These are phyloP conservation scores for Nothophytophthora sp. DNA, from an alignment of 352 stramenopile species.

Conservation along the genomic window DNA sequence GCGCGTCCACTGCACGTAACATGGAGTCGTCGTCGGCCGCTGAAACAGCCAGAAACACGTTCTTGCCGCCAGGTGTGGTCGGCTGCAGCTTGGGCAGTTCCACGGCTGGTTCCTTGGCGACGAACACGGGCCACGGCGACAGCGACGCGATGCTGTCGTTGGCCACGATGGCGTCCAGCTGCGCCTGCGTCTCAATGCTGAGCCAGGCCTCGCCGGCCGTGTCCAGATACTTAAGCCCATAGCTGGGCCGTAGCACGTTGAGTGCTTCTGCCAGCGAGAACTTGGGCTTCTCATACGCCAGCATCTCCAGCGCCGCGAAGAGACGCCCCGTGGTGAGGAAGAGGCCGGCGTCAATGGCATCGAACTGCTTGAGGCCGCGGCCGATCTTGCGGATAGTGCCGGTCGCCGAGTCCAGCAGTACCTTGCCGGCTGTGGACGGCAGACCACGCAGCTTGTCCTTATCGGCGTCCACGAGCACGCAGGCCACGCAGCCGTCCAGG, in stretches of 20 bases:
- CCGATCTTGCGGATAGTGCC: conserved; percentile 69
- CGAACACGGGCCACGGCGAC: conserved; percentile 77
- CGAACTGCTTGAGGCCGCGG: conserved; percentile 66
- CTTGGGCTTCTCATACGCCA: conserved; percentile 84
- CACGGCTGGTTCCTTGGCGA: conserved; percentile 58
- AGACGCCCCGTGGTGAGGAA: conserved; percentile 72
- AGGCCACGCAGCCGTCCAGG: conserved; percentile 68
- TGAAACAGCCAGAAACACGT: conserved; percentile 80
- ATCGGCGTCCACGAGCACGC: conserved; percentile 75
- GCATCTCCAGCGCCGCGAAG: conserved; percentile 82
- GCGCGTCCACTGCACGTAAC: conserved; percentile 62
- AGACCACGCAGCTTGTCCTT: conserved; percentile 58
- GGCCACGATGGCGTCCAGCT: conserved; percentile 56
- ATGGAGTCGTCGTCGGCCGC: conserved; percentile 75
- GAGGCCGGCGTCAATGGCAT: conserved; percentile 76
- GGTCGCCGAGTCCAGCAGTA: conserved; percentile 47
- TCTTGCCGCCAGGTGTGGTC: conserved; percentile 43
- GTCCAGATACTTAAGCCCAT: conserved; percentile 74
- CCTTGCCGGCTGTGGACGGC: conserved; percentile 68
- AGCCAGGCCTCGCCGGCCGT: conserved; percentile 68
- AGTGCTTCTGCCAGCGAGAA: conserved; percentile 85
- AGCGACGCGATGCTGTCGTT: conserved; percentile 61
- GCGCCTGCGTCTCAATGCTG: conserved; percentile 78
- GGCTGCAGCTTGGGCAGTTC: conserved; percentile 6
- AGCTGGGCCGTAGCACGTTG: conserved; percentile 77